phyloP scores from a whole-genome alignment of 1,284 basidiomycete species.

The Fomitopsis schrenkii region DNA sequence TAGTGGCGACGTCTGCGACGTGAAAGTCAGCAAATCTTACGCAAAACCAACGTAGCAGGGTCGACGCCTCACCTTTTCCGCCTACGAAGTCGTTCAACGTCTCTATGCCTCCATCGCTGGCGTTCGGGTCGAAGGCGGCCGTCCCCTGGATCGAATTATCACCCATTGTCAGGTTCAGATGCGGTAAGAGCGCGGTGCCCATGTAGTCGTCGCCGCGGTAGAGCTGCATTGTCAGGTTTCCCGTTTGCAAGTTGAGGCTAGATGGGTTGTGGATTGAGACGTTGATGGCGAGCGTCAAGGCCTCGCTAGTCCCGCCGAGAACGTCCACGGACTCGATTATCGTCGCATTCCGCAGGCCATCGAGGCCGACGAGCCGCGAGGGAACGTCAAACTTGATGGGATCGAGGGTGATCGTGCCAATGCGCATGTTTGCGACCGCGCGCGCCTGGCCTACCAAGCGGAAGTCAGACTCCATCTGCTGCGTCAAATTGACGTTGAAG shows the following conservation, averaged over 20 bases:
- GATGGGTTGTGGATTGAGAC: not conserved
- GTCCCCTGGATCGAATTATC: not conserved
- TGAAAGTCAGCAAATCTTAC: not conserved
- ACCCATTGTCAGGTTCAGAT: not conserved
- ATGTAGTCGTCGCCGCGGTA: not conserved
- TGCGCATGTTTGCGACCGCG: not conserved
- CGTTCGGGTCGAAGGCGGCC: not conserved
- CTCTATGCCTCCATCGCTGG: not conserved
- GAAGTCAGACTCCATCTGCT: not conserved
- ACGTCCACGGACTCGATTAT: not conserved
- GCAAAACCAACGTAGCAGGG: not conserved
- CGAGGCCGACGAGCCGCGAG: not conserved
- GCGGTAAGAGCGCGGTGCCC: not conserved
- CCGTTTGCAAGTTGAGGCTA: not conserved
- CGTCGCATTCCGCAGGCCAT: not conserved
- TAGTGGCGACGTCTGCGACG: not conserved
- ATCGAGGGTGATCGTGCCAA: not conserved
- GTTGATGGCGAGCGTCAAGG: not conserved
- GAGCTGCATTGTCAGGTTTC: not conserved
- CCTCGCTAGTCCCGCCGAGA: not conserved
- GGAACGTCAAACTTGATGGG: not conserved
- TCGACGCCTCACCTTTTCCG: not conserved
- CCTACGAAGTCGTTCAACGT: not conserved
- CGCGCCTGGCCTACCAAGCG: not conserved
- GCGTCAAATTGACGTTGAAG: not conserved